phyloP scores from a whole-genome alignment of 176 grass and related monocot species.

The Oryza punctata region DNA sequence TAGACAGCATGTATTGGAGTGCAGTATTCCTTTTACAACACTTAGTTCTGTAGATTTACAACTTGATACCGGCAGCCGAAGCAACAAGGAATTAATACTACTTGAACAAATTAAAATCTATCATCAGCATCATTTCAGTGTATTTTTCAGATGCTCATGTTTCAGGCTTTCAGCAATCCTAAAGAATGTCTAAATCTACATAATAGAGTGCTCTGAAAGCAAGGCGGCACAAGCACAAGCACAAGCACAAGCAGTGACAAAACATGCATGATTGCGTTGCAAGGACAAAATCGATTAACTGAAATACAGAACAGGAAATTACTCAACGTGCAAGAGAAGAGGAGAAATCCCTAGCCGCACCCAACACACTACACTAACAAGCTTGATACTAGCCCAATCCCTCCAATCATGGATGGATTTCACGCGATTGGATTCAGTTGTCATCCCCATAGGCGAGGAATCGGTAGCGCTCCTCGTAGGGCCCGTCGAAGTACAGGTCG shows the following conservation, averaged over 20 bases:
- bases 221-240: neutral
- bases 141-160: neutral
- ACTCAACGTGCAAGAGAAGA: neutral
- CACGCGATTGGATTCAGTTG: constrained; percentile 23
- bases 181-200: neutral
- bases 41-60: neutral
- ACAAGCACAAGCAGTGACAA: neutral
- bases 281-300: neutral
- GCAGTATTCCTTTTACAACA: neutral
- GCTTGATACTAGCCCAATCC: neutral
- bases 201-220: neutral
- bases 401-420: neutral
- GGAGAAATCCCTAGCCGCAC: neutral
- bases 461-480: constrained; percentile 85
- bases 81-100: neutral
- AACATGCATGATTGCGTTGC: neutral
- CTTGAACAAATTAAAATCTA: neutral
- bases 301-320: neutral
- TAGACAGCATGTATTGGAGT: neutral
- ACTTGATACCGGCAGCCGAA: neutral
- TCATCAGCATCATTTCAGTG: neutral
- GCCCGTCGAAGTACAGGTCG: constrained; percentile 87
- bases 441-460: constrained; percentile 89
- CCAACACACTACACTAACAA: neutral
- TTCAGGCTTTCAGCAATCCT: neutral